A percentile compares a stretch with the other conserved stretches of the same genome.
phyloP scores from a whole-genome alignment of 2,329 filamentous ascomycete genomes.

The Lecanicillium sp. region DNA sequence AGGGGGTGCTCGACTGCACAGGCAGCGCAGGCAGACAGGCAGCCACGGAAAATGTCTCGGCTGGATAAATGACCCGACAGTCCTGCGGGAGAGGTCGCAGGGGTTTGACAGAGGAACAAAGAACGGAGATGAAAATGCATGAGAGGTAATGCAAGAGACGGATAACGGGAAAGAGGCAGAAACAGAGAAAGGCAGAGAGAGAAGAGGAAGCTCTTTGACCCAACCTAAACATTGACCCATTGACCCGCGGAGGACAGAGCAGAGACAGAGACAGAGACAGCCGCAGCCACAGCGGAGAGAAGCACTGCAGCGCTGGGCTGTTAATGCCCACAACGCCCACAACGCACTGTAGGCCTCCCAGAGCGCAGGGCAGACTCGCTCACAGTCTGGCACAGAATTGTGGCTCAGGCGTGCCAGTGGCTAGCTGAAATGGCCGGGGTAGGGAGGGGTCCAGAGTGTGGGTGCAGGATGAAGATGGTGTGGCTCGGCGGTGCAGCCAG shows the following conservation, averaged over 20 bases:
- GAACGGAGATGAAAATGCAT: too few relatives aligned
- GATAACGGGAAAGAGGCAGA: not conserved
- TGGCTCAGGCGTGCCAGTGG: slow-evolving; percentile 40
- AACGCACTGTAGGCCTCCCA: not conserved
- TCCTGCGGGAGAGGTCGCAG: not conserved
- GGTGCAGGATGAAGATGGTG: too few relatives aligned
- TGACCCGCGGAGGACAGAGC: too few relatives aligned
- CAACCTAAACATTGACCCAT: too few relatives aligned
- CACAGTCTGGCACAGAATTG: not conserved
- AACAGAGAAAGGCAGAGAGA: not conserved
- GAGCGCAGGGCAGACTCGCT: not conserved
- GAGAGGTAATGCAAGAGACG: not conserved
- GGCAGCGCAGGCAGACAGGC: not conserved
- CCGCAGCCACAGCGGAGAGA: not conserved
- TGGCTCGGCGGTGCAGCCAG: slow-evolving; percentile 8
- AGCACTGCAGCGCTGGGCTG: not conserved
- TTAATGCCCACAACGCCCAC: not conserved
- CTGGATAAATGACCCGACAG: slow-evolving; percentile 7
- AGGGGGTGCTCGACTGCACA: too few relatives aligned
- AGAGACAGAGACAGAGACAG: too few relatives aligned
- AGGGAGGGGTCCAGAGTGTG: too few relatives aligned
- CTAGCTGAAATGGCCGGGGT: slow-evolving; percentile 46
- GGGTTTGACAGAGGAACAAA: not conserved
- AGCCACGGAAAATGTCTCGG: slow-evolving; percentile 6
- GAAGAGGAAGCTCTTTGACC: not conserved